phyloP scores from a whole-genome alignment of 371 early-diverging fungal genomes.

The Mortierella sp. region DNA sequence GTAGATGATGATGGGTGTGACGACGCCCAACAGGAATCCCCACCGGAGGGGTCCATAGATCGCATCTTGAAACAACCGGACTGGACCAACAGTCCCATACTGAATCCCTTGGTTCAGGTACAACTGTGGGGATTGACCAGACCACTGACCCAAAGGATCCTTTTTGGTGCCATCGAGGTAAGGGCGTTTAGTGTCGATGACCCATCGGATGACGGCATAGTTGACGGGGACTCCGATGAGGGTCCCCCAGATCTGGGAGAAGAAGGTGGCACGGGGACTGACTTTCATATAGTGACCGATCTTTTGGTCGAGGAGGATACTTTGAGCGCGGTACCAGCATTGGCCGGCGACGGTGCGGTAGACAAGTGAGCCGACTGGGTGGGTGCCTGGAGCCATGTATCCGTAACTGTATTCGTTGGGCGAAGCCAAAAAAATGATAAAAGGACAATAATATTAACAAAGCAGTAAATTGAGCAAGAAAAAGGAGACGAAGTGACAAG shows the following conservation, averaged over 20 bases:
- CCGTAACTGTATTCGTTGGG: constrained; percentile 29
- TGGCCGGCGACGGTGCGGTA: constrained; percentile 58
- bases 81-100: constrained; percentile 56
- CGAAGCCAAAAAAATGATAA: too few species aligned
- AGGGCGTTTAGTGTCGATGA: constrained; percentile 55
- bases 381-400: constrained; percentile 59
- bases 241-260: constrained; percentile 57
- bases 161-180: constrained; percentile 45
- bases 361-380: constrained; percentile 55
- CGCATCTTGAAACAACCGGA: constrained; percentile 45
- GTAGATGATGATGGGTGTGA: constrained; percentile 39
- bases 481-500: too few species aligned
- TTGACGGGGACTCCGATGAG: constrained; percentile 58
- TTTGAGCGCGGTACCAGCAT: constrained; percentile 60
- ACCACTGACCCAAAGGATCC: constrained; percentile 58
- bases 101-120: constrained; percentile 58
- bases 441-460: neutral
- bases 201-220: constrained; percentile 59
- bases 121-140: constrained; percentile 50
- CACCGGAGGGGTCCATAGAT: constrained; percentile 53
- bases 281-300: constrained; percentile 71
- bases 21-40: constrained; percentile 47
- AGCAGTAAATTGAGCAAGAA: neutral
- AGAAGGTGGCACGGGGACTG: constrained; percentile 58
- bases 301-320: constrained; percentile 62